phyloP scores from a whole-genome alignment of 805 yeast genomes.

The Saccharomycopsis fermentans region DNA sequence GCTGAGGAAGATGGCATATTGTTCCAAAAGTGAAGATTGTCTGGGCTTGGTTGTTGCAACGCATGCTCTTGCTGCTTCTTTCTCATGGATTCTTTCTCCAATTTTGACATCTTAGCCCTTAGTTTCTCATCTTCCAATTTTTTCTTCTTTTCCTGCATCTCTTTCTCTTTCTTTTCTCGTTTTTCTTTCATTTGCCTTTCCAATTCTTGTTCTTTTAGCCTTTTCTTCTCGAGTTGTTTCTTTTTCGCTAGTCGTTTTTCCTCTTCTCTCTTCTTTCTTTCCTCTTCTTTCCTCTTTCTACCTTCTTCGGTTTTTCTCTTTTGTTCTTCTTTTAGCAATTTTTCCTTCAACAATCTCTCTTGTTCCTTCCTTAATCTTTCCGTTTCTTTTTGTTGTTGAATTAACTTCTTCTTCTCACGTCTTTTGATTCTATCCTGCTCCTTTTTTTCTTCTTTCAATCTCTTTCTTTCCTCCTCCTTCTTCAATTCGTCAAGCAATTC shows the following conservation, averaged over 20 bases:
- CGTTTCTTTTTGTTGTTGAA: constrained; percentile 15
- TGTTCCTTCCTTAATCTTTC: constrained; percentile 16
- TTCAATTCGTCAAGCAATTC: constrained; percentile 15
- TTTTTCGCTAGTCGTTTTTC: constrained; percentile 3
- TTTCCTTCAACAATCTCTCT: constrained; percentile 11
- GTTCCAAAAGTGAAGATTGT: background rate
- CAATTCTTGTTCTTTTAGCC: constrained; percentile 7
- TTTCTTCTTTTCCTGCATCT: constrained; percentile 4
- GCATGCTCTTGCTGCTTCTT: background rate
- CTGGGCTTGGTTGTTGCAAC: background rate
- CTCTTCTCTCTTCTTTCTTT: constrained; percentile 13
- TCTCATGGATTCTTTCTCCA: background rate
- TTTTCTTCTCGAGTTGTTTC: constrained; percentile 7
- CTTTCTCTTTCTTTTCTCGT: constrained; percentile 4
- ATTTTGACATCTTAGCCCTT: background rate
- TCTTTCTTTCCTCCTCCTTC: constrained; percentile 14
- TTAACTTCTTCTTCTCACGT: constrained; percentile 16
- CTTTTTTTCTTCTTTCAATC: constrained; percentile 16
- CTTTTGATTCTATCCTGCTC: constrained; percentile 14
- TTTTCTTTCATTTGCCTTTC: constrained; percentile 3
- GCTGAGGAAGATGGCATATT: background rate
- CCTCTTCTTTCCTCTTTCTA: constrained; percentile 15
- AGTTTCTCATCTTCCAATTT: constrained; percentile 2
- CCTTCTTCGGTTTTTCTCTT: constrained; percentile 13
- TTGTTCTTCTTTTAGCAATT: constrained; percentile 14